Evolutionary conservation across 306 rosid species (phyloP).

Genomic region (Cicer chorassanicum): DNA sequence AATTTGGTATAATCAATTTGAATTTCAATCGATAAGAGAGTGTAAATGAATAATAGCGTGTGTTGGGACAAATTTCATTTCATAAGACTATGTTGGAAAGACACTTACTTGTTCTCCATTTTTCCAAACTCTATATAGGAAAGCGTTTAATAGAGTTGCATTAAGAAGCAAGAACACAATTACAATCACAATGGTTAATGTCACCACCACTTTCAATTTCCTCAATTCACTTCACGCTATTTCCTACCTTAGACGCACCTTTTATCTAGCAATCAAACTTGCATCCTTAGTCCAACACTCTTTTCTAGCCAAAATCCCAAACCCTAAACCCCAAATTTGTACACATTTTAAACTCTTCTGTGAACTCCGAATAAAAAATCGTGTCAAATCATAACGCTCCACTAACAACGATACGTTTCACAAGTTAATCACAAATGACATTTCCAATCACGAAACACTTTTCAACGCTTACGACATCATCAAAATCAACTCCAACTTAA

Average conservation of each 20-base stretch:
- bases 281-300: constrained; percentile 63
- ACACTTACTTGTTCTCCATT: no score
- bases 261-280: constrained; percentile 60
- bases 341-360: constrained; percentile 73
- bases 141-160: no score
- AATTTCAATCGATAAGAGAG: no score
- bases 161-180: no score
- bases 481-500: constrained; percentile 60
- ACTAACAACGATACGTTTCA: constrained; percentile 61
- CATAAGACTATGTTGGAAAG: no score
- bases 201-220: constrained; percentile 36
- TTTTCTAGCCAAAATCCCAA: constrained; percentile 44
- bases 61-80: no score
- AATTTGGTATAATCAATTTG: no score
- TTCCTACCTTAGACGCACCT: constrained; percentile 23
- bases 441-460: constrained; percentile 74
- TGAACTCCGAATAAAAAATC: constrained; percentile 66
- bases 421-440: constrained; percentile 63
- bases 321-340: constrained; percentile 46
- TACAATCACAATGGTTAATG: neutral
- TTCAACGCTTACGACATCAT: constrained; percentile 71
- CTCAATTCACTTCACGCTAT: constrained; percentile 42
- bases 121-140: no score
- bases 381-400: constrained; percentile 68
- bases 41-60: no score